Evolutionary conservation across 2,329 filamentous ascomycete species (phyloP).

Genomic region (Epichloe baconii): DNA sequence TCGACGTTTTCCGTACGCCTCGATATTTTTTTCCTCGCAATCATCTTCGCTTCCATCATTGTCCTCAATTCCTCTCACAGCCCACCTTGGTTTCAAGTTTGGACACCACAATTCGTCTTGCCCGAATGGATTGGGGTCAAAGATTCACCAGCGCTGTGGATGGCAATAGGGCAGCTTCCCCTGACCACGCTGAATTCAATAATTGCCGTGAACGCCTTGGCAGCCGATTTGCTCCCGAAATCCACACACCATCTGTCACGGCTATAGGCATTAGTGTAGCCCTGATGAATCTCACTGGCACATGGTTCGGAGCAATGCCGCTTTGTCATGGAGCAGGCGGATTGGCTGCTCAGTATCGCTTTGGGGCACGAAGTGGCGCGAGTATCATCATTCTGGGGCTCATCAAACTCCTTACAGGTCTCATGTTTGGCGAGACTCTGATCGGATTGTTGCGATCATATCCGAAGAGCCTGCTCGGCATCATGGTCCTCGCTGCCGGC

Average conservation of each 20-base stretch:
- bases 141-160: slow-evolving; percentile 27
- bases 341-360: slow-evolving; percentile 79
- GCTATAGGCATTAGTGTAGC: slow-evolving; percentile 71
- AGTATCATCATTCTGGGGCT: slow-evolving; percentile 69
- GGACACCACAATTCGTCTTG: slow-evolving; percentile 39
- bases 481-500: slow-evolving; percentile 84
- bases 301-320: slow-evolving; percentile 92
- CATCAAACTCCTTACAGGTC: slow-evolving; percentile 62
- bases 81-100: slow-evolving; percentile 43
- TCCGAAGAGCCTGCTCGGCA: slow-evolving; percentile 62
- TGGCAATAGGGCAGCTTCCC: slow-evolving; percentile 79
- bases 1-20: slow-evolving; percentile 62
- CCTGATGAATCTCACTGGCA: slow-evolving; percentile 69
- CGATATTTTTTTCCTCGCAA: slow-evolving; percentile 58
- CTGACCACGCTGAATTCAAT: slow-evolving; percentile 88
- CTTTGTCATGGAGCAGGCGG: slow-evolving; percentile 89
- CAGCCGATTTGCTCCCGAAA: slow-evolving; percentile 58
- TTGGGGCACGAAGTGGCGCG: slow-evolving; percentile 78
- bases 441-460: slow-evolving; percentile 58
- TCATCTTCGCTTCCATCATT: slow-evolving; percentile 46
- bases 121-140: slow-evolving; percentile 19
- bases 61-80: slow-evolving; percentile 17
- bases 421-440: slow-evolving; percentile 64
- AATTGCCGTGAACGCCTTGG: slow-evolving; percentile 71
- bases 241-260: slow-evolving; percentile 57